A percentile compares a stretch with the other conserved stretches of the same genome.
Conservation (phyloP, 257 asterid species). For the Apocynum venetum region DNA sequence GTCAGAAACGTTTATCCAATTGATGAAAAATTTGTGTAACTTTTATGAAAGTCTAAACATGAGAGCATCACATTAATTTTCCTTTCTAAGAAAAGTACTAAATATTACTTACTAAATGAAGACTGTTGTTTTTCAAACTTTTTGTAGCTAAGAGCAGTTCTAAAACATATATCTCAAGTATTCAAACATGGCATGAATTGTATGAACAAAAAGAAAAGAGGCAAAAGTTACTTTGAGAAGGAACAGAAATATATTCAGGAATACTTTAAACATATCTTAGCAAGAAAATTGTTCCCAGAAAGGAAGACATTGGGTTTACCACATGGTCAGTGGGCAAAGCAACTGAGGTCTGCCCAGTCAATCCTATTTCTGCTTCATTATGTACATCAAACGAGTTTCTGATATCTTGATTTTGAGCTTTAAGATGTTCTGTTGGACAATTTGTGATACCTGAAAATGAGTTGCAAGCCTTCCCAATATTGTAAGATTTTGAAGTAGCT, state of each 20-base stretch:
- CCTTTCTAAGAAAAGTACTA: background rate
- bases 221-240: background rate
- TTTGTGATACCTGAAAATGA: constrained; percentile 22
- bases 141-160: background rate
- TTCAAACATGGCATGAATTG: background rate
- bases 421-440: constrained; percentile 22
- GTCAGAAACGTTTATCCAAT: background rate
- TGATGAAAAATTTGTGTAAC: background rate
- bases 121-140: background rate
- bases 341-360: constrained; percentile 32
- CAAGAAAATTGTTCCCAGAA: background rate
- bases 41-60: background rate
- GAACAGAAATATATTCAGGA: background rate
- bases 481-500: constrained; percentile 29
- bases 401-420: constrained; percentile 29
- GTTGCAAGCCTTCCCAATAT: constrained; percentile 26
- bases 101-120: background rate
- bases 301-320: constrained; percentile 33
- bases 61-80: background rate
- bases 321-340: constrained; percentile 21
- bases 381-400: constrained; percentile 23
- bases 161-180: background rate
- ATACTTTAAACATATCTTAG: background rate
- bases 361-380: constrained; percentile 30
- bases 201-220: background rate